These are phyloP conservation scores for Vaucheria bursata DNA, from an alignment of 352 stramenopile species.

Conservation along the genomic window DNA sequence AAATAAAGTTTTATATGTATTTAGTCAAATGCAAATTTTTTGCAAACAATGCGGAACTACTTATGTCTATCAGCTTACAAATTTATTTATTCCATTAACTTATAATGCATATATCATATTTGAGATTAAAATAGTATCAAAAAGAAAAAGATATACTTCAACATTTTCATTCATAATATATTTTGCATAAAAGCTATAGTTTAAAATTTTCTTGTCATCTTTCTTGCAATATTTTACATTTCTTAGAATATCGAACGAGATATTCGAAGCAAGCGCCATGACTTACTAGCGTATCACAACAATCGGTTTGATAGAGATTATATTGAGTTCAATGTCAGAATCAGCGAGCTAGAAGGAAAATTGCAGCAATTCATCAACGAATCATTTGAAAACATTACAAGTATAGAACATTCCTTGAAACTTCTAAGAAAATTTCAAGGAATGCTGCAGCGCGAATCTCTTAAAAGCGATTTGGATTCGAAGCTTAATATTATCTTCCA, in stretches of 20 bases:
- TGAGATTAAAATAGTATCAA: no score
- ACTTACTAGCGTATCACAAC: constrained; percentile 95
- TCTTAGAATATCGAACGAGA: constrained; percentile 77
- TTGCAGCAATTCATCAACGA: constrained; percentile 98
- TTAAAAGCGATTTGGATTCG: constrained; percentile 94
- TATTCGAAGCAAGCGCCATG: constrained; percentile 86
- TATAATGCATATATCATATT: no score
- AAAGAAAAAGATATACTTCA: no score
- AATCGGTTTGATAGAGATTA: constrained; percentile 90
- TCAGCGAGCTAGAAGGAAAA: constrained; percentile 87
- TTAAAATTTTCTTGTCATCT: no score
- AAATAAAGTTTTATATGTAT: no score
- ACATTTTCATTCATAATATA: no score
- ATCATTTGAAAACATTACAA: constrained; percentile 96
- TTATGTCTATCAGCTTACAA: no score
- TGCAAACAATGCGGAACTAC: no score
- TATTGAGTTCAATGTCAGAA: constrained; percentile 84
- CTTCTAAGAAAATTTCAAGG: constrained; percentile 93
- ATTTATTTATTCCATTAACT: no score
- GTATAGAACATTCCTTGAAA: constrained; percentile 90
- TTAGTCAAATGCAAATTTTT: no score
- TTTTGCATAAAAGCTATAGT: no score
- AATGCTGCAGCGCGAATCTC: constrained; percentile 91
- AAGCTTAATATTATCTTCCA: constrained; percentile 97
- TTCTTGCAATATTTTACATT: no score